phyloP scores from a whole-genome alignment of 768 basidiomycete genomes.

The Russula compacta region DNA sequence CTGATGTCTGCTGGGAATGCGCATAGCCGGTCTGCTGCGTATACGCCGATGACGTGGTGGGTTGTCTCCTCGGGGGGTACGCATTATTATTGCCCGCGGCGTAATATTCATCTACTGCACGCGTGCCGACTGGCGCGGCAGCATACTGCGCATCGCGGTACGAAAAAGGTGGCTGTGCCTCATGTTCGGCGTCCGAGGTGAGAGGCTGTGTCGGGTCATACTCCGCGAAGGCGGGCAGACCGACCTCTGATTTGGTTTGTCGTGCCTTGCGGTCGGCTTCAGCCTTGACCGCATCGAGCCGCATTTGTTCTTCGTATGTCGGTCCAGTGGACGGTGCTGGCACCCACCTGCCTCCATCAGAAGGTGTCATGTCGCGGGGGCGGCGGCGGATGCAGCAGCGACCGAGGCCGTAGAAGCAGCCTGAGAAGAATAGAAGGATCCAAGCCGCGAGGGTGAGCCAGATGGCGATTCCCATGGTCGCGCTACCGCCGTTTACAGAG shows the following conservation, averaged over 20 bases:
- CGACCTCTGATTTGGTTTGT: constrained; percentile 49
- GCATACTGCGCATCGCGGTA: constrained; percentile 47
- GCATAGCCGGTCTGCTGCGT: constrained; percentile 31
- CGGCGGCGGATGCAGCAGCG: constrained; percentile 72
- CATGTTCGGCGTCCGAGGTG: constrained; percentile 47
- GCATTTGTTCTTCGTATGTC: constrained; percentile 55
- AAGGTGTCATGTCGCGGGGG: constrained; percentile 31
- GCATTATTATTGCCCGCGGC: constrained; percentile 32
- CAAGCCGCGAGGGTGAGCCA: constrained; percentile 89
- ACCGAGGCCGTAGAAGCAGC: constrained; percentile 80
- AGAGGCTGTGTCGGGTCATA: constrained; percentile 53
- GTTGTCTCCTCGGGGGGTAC: constrained; percentile 33
- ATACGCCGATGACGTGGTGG: constrained; percentile 15
- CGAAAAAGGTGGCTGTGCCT: constrained; percentile 20
- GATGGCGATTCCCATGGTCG: constrained; percentile 77
- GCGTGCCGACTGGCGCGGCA: constrained; percentile 51
- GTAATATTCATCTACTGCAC: constrained; percentile 73
- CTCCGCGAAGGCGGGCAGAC: constrained; percentile 70
- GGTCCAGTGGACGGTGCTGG: constrained; percentile 22
- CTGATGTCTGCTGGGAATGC: constrained; percentile 33
- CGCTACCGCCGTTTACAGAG: constrained; percentile 56
- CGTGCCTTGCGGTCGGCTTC: constrained; percentile 76
- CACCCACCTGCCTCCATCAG: constrained; percentile 12
- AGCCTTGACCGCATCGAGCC: constrained; percentile 78
- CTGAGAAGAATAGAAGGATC: constrained; percentile 80